Base-by-base conservation (phyloP, 352 stramenopile genomes). In the Globisporangium rhizosaccharum region DNA sequence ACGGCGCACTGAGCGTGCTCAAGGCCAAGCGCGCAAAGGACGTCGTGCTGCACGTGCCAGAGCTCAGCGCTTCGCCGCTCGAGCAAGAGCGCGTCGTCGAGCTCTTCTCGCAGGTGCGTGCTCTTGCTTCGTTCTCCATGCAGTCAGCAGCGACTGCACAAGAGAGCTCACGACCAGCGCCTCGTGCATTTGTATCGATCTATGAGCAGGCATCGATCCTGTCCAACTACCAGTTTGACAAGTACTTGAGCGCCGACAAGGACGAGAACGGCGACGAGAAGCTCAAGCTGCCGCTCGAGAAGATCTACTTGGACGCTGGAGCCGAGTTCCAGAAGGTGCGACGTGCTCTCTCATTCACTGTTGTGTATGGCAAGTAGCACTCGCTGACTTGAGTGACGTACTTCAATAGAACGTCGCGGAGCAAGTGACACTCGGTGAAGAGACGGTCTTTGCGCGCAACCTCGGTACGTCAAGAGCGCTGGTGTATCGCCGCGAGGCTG, bases 221-320 rank as follows among this genome's bases (percentile, higher is more conserved):
- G 33, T 92, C 82, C 47, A 94, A 92, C 69, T 94, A 94, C 65
- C 81, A 90, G 66, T 94, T 94, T 47, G 81, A 94, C 67, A 73
- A 86, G 68, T 91, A 94, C 65, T 59, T 91, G 54, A 88, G 64
- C 53, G 65, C 72, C 36, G 67, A 70, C 44, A 84, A 74, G 61
- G 68, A 88, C 60, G 67, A 72, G 4, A 59, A 86, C 30, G 82
- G 77, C 61, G 77, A 90, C 33, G 73, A 74, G 55, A 88, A 87
- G 66, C 71, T 90, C 47, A 73, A 72, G 54, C 60, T 88, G 54
- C 82, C 82, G 44, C 65, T 92, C 11, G 73, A 89, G 58, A 59
- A 77, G 51, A 89, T 92, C 30, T 83, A 76, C 30, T 30, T 92
- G 50, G 71, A 87, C 44, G 70, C 76, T 6, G 71, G 65, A 11